A percentile compares a stretch with the other conserved stretches of the same genome.
Evolutionary conservation across 371 early-diverging fungal species (phyloP).

Genomic region (Basidiobolus meristosporus): DNA sequence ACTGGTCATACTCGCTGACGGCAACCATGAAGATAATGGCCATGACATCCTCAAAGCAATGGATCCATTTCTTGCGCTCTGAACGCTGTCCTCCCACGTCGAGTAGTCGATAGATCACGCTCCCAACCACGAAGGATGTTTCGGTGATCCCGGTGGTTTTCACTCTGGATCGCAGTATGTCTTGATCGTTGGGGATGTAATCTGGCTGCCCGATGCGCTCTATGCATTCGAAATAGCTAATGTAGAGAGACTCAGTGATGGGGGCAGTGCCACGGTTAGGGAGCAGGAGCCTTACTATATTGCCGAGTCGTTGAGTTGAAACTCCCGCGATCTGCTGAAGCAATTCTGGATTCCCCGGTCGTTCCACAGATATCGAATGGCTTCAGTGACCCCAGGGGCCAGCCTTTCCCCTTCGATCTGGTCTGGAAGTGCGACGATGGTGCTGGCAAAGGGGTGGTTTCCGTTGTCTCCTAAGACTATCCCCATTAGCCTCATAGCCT

Average conservation of each 20-base stretch:
- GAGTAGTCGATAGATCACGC: slow-evolving; percentile 76
- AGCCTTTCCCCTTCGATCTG: slow-evolving; percentile 16
- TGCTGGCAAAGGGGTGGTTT: slow-evolving; percentile 50
- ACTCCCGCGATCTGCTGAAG: slow-evolving; percentile 66
- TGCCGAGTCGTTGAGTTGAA: slow-evolving; percentile 79
- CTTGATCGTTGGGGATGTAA: slow-evolving; percentile 79
- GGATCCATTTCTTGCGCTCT: slow-evolving; percentile 89
- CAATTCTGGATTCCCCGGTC: slow-evolving; percentile 67
- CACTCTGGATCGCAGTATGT: slow-evolving; percentile 65
- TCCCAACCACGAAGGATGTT: slow-evolving; percentile 65
- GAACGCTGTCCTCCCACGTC: slow-evolving; percentile 92
- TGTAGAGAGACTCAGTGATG: not conserved
- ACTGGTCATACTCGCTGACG: slow-evolving; percentile 87
- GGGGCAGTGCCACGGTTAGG: not conserved
- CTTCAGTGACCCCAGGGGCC: slow-evolving; percentile 41
- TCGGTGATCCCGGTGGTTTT: slow-evolving; percentile 82
- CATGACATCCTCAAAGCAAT: slow-evolving; percentile 88
- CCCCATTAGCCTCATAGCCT: slow-evolving; percentile 74
- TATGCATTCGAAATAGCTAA: slow-evolving; percentile 74
- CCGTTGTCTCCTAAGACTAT: slow-evolving; percentile 32
- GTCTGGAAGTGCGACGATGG: too few relatives aligned
- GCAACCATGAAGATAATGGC: slow-evolving; percentile 92
- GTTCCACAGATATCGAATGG: slow-evolving; percentile 64
- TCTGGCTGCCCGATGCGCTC: slow-evolving; percentile 59
- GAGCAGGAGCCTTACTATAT: slow-evolving; percentile 52